Evolutionary conservation across 2,329 filamentous ascomycete genomes (phyloP).

Genomic region (Cladosporium sp.): DNA sequence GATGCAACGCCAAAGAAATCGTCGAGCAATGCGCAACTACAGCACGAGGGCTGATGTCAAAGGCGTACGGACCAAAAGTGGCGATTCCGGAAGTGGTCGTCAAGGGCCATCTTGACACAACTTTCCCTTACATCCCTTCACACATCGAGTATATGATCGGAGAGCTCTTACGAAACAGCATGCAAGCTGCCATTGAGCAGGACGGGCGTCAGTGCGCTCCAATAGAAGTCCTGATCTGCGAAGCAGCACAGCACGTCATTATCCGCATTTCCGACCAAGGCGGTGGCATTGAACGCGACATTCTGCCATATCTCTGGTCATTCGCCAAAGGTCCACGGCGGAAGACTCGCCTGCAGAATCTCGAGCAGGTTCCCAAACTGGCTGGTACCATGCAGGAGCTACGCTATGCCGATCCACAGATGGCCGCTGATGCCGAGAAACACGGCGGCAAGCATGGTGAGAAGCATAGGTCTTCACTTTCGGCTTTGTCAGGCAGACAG

Average conservation of each 20-base stretch:
- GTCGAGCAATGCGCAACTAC: conserved; percentile 76
- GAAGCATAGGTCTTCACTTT: conserved; percentile 61
- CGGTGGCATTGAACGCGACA: conserved; percentile 79
- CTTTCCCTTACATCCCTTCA: conserved; percentile 92
- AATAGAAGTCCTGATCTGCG: conserved; percentile 91
- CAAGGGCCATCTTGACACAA: conserved; percentile 79
- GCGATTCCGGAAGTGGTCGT: conserved; percentile 76
- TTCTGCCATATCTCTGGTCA: conserved; percentile 89
- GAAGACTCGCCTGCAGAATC: conserved; percentile 72
- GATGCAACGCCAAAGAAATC: conserved; percentile 85
- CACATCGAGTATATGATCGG: conserved; percentile 97
- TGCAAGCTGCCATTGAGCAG: conserved; percentile 83
- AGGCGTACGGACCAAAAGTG: conserved; percentile 67
- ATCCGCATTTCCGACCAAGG: conserved; percentile 94
- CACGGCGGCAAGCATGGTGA: conserved; percentile 22
- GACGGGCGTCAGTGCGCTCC: conserved; percentile 53
- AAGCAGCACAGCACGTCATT: conserved; percentile 90
- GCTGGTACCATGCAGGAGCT: conserved; percentile 80
- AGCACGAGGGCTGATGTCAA: conserved; percentile 67
- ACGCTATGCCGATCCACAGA: conserved; percentile 9
- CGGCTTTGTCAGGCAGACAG: conserved; percentile 73
- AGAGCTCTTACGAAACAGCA: conserved; percentile 88
- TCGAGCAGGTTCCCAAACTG: conserved; percentile 82
- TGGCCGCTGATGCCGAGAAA: conserved; percentile 1
- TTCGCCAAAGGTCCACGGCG: conserved; percentile 89